A percentile compares a stretch with the other conserved stretches of the same genome.
Conservation (phyloP, 192 early-diverging fungal genomes). For the Diversispora epigaea region DNA sequence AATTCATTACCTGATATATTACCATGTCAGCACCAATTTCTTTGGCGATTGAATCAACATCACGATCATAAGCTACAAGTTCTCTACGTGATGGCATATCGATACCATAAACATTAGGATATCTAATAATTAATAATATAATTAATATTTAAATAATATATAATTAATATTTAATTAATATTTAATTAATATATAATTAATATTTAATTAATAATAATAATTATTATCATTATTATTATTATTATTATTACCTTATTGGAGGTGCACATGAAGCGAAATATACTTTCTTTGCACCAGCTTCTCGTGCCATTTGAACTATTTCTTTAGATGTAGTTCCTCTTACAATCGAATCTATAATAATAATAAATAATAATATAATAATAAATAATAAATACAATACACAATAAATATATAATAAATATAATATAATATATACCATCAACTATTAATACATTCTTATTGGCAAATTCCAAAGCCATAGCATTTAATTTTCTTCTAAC, state of each 20-base stretch:
- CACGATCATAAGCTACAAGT: conserved; percentile 80
- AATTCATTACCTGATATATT: conserved; percentile 80
- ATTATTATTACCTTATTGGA: conserved; percentile 63
- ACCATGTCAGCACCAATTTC: conserved; percentile 94
- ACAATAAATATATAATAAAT: neutral
- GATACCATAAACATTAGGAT: conserved; percentile 99
- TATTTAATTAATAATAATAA: neutral
- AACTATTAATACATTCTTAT: conserved; percentile 95
- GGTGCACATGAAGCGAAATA: conserved; percentile 99
- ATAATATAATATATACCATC: conserved; percentile 65
- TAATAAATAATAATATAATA: neutral
- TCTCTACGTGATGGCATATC: conserved; percentile 97
- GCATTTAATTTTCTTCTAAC: conserved; percentile 98
- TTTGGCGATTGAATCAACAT: conserved; percentile 81
- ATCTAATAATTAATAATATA: conserved; percentile 46
- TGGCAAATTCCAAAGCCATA: conserved; percentile 95
- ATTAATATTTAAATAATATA: no score
- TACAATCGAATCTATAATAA: conserved; percentile 86
- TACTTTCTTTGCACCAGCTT: conserved; percentile 96
- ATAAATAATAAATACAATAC: conserved; percentile 8
- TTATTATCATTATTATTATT: neutral
- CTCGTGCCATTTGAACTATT: conserved; percentile 99
- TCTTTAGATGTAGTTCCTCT: conserved; percentile 98
- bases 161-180: neutral
- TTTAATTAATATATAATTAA: conserved; percentile 18